phyloP scores from a whole-genome alignment of 2,329 filamentous ascomycete genomes.

The Cytospora piceicola region DNA sequence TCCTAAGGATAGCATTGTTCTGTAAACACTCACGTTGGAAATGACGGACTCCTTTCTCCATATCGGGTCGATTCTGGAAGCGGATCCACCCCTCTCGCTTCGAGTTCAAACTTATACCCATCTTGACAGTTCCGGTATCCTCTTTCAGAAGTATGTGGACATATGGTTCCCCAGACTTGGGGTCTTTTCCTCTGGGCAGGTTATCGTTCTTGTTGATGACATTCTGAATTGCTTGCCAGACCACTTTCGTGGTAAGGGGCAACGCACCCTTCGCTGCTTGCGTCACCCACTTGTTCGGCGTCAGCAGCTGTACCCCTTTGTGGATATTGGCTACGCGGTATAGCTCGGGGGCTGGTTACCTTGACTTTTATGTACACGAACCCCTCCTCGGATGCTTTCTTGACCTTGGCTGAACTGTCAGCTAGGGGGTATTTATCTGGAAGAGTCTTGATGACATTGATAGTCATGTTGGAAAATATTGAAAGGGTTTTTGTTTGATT shows the following conservation, averaged over 20 bases:
- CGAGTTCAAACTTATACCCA: neutral
- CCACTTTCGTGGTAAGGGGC: neutral
- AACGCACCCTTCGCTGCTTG: neutral
- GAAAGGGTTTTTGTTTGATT: no score
- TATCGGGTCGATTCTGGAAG: neutral
- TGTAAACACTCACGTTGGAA: neutral
- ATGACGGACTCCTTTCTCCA: neutral
- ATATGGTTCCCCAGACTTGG: neutral
- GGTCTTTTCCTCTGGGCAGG: neutral
- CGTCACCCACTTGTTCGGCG: neutral
- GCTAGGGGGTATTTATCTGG: no score
- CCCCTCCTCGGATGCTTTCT: neutral
- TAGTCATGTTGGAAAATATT: no score
- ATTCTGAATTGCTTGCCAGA: neutral
- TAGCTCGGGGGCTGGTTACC: neutral
- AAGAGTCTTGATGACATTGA: no score
- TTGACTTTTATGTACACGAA: neutral
- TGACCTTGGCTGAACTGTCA: neutral
- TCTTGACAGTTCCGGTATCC: no score
- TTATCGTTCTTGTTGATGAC: neutral
- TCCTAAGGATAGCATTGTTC: no score
- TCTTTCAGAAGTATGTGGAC: neutral
- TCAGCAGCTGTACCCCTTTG: neutral
- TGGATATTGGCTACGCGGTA: no score
- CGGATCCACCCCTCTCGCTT: neutral